These are phyloP conservation scores for Tuber indicum DNA, from an alignment of 495 filamentous ascomycete genomes.

Conservation along the genomic window DNA sequence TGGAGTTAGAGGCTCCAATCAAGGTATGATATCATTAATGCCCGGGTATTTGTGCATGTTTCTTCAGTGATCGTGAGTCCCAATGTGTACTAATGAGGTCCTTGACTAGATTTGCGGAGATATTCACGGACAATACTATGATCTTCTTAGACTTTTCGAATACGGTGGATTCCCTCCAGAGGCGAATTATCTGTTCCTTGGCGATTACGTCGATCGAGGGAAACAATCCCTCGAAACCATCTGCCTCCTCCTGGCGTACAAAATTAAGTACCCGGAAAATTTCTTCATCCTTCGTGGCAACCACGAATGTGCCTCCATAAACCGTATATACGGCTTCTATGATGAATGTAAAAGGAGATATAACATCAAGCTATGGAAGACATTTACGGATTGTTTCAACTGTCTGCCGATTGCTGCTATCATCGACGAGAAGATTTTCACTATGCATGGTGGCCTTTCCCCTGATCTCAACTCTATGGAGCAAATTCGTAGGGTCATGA, in stretches of 20 bases:
- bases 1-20: slow-evolving; percentile 96
- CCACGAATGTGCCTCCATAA: slow-evolving; percentile 99
- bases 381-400: slow-evolving; percentile 99
- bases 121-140: slow-evolving; percentile 99
- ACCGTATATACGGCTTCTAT: slow-evolving; percentile 99
- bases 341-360: slow-evolving; percentile 99
- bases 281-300: slow-evolving; percentile 98
- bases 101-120: slow-evolving; percentile 88
- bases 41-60: slow-evolving; percentile 6
- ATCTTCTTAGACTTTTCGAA: slow-evolving; percentile 93
- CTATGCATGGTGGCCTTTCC: slow-evolving; percentile 97
- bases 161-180: slow-evolving; percentile 98
- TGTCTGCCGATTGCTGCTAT: slow-evolving; percentile 99
- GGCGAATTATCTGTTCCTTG: slow-evolving; percentile 98
- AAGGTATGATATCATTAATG: slow-evolving; percentile 60
- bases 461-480: slow-evolving; percentile 99
- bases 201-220: slow-evolving; percentile 97
- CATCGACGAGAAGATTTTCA: slow-evolving; percentile 99
- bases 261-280: slow-evolving; percentile 99
- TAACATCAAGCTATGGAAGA: slow-evolving; percentile 99
- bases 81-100: slow-evolving; percentile 1
- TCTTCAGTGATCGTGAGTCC: background rate
- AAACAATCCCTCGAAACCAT: slow-evolving; percentile 99
- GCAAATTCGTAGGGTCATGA: slow-evolving; percentile 98
- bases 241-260: slow-evolving; percentile 95